These are phyloP conservation scores for Astrothelium subdiscretum DNA, from an alignment of 495 filamentous ascomycete genomes.

Conservation along the genomic window DNA sequence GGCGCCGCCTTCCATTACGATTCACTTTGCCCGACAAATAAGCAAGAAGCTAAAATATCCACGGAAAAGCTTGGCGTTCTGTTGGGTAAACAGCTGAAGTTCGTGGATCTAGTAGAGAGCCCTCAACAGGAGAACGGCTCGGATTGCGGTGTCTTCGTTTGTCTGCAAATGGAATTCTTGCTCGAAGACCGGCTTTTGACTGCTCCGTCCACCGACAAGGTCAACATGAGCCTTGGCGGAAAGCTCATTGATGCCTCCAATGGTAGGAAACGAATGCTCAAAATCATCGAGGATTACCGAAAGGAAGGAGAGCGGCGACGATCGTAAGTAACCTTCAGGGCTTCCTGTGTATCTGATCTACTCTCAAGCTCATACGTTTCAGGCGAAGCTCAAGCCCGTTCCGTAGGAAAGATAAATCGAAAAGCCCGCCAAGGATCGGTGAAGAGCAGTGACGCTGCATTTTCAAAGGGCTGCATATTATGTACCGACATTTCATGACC, in stretches of 20 bases:
- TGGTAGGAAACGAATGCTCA: slow-evolving; percentile 77
- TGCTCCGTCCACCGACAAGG: slow-evolving; percentile 63
- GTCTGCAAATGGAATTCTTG: slow-evolving; percentile 81
- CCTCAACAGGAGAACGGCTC: slow-evolving; percentile 86
- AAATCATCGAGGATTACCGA: slow-evolving; percentile 67
- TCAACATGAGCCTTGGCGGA: slow-evolving; percentile 85
- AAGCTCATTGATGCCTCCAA: slow-evolving; percentile 63
- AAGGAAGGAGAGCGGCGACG: slow-evolving; percentile 73
- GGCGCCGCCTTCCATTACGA: slow-evolving; percentile 95
- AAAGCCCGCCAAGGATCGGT: slow-evolving; percentile 28
- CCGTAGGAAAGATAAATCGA: slow-evolving; percentile 9
- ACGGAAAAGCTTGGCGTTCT: slow-evolving; percentile 50
- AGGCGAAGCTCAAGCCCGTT: slow-evolving; percentile 24
- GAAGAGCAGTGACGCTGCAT: slow-evolving; percentile 15
- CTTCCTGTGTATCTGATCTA: neutral
- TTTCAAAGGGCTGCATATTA: neutral
- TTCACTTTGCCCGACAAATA: slow-evolving; percentile 67
- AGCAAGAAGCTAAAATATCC: slow-evolving; percentile 54
- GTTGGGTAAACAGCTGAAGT: slow-evolving; percentile 52
- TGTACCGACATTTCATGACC: neutral
- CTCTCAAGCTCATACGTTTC: neutral
- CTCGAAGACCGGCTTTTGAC: slow-evolving; percentile 70
- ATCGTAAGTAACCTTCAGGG: slow-evolving; percentile 45
- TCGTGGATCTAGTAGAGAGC: slow-evolving; percentile 66
- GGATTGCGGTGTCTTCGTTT: slow-evolving; percentile 96